Evolutionary conservation across 2,329 filamentous ascomycete species (phyloP), one percentile per base, ranked within the genome.

Genomic region (Fusarium succisae): DNA sequence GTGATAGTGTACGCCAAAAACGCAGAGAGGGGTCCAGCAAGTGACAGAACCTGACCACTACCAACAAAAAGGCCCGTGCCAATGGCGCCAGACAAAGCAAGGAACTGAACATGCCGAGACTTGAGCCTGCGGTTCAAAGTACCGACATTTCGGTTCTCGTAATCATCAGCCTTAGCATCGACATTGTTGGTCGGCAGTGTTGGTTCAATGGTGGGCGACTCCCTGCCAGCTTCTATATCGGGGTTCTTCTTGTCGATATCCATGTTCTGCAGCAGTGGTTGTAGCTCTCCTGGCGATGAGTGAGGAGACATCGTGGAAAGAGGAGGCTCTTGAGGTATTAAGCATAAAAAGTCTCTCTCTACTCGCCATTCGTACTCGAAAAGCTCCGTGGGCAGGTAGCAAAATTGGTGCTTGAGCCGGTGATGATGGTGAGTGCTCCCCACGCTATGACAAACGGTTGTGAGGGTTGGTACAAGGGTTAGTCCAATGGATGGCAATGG

Each of bases 31-130:
- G 69, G 69, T 22, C 69, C 69, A 9, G 59, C 69, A 22, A 63
- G 57, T 17, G 69, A 68, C 20, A 72, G 43, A 11, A 58, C 66
- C 8, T 61, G 63, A 13, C 69, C 69, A 6, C 63, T 69, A 24
- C 69, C 69, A 28, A 59, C 68, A 15, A 72, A 72, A 8, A 72
- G 69, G 24, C 69, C 69, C 15, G 69, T 72, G 14, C 69, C 69
- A 22, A 72, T 72, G n/a, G 68, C 67, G 38, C 67, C 63, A n/a
- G 68, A 70, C 14, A 72, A 41, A n/a, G 89, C 89, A 43, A 91
- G 82, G 80, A 91, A 90, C 75, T 91, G 89, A 45, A 91, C 89
- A 72, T 91, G 89, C 41, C 89, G 84, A 76, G 86, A 88, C 81
- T 90, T 90, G 44, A 71, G 69, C n/a, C 32, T 71, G 11, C 69